Evolutionary conservation across 2,329 filamentous ascomycete species (phyloP).

Genomic region (Lojkania enalia): DNA sequence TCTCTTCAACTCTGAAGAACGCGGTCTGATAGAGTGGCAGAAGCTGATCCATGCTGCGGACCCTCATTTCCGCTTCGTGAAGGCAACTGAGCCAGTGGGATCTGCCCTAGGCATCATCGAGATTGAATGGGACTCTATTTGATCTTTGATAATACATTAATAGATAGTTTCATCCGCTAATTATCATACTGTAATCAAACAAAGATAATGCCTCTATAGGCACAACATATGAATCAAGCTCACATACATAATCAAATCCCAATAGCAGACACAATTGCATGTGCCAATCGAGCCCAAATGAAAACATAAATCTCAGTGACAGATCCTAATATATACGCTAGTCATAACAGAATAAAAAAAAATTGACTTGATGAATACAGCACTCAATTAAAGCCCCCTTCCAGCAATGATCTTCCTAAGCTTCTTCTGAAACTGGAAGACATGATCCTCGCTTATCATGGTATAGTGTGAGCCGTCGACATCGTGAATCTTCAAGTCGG

Average conservation of each 20-base stretch:
- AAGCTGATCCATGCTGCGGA: constrained; percentile 48
- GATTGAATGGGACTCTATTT: not conserved
- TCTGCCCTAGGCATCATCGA: constrained; percentile 10
- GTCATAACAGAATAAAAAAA: too few species aligned
- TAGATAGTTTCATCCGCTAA: too few species aligned
- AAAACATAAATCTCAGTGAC: too few species aligned
- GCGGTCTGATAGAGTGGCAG: constrained; percentile 49
- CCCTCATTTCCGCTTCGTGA: constrained; percentile 43
- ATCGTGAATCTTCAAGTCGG: constrained; percentile 15
- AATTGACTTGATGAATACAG: too few species aligned
- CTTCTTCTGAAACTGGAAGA: constrained; percentile 15
- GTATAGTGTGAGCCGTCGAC: constrained; percentile 25
- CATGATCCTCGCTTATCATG: constrained; percentile 22
- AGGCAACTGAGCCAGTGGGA: constrained; percentile 7
- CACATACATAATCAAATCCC: too few species aligned
- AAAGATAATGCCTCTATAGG: too few species aligned
- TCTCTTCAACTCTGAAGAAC: constrained; percentile 40
- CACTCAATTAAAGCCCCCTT: not conserved
- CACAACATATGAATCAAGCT: too few species aligned
- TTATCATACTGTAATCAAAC: too few species aligned
- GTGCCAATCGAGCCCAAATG: too few species aligned
- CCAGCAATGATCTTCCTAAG: constrained; percentile 6
- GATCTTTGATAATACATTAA: not conserved
- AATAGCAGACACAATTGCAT: too few species aligned
- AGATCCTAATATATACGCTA: too few species aligned